phyloP scores from a whole-genome alignment of 257 asterid species.

The Vinca minor region DNA sequence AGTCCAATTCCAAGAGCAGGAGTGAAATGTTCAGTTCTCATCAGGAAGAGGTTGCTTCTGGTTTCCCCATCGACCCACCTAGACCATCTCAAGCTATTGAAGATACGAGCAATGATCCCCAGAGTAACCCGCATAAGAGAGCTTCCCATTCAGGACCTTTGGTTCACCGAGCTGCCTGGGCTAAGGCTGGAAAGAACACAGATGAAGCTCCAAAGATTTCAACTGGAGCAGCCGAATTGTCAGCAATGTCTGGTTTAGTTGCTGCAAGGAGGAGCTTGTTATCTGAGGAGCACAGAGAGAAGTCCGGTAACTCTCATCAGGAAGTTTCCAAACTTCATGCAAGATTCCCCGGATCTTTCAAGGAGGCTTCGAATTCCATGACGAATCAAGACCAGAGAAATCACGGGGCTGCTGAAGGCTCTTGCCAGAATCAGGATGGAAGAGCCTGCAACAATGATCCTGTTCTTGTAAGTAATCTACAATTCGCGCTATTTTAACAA shows the following conservation, averaged over 20 bases:
- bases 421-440: conserved; percentile 48
- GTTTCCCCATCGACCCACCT: conserved; percentile 94
- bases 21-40: conserved; percentile 93
- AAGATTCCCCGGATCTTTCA: conserved; percentile 79
- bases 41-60: conserved; percentile 86
- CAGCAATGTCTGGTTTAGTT: conserved; percentile 70
- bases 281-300: conserved; percentile 71
- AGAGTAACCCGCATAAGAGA: conserved; percentile 48
- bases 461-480: conserved; percentile 39
- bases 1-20: conserved; percentile 80
- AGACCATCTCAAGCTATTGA: conserved; percentile 63
- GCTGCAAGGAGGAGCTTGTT: conserved; percentile 78
- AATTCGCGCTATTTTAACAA: neutral
- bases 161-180: conserved; percentile 79
- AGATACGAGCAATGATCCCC: conserved; percentile 44
- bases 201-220: conserved; percentile 63
- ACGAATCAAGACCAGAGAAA: conserved; percentile 39
- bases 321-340: conserved; percentile 64
- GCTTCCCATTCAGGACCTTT: conserved; percentile 97
- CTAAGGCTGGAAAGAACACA: conserved; percentile 57
- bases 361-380: conserved; percentile 59
- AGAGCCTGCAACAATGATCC: conserved; percentile 48
- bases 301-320: conserved; percentile 37
- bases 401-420: conserved; percentile 15
- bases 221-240: conserved; percentile 47